Evolutionary conservation across 768 basidiomycete species (phyloP), one percentile per base, ranked within the genome.

Genomic region (Paxillus involutus): DNA sequence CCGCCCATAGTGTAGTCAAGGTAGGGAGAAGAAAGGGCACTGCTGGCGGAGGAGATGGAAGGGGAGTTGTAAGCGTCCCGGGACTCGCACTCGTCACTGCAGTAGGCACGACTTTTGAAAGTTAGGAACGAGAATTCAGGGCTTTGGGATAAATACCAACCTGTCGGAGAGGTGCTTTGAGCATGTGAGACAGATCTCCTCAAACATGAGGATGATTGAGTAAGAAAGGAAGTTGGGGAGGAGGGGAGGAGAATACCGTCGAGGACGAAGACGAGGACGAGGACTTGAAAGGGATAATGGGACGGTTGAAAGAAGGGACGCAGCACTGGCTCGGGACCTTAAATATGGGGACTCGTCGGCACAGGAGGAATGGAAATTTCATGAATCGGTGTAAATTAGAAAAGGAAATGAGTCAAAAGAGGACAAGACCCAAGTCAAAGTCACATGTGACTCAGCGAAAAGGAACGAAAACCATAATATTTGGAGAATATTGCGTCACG

Each of bases 161-260:
- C 80, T 80, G 68, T 85, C 82, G 58, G 70, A 67, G 61, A 88
- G 77, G 51, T 81, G 81, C 69, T 80, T 84, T 49, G 87, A 85
- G 66, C 89, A 91, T 49, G 79, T 74, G 53, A 91, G 78, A 67
- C 89, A 91, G 63, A 85, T 77, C 76, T 89, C 88, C 79, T 88
- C 84, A 70, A 88, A 89, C 88, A 90, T 91, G 62, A 61, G 63
- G 52, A 49, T 32, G 53, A 51, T n/a, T 46, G 59, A 12, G 42
- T 21, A 44, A 56, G 51, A 47, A 56, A 47, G 60, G 47, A 17
- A 12, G 17, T 17, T 24, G 14, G 26, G 49, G 19, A 9, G 26
- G 19, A 43, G 33, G 29, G 13, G n/a, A 40, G 37, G 26, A 46
- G 44, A 6, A 55, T 30, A 50, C 37, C 44, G 60, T 14, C 12